Percentiles rank a stretch among this genome's conserved stretches.
Evolutionary conservation across 163 green algal species (phyloP).

Genomic region (Smithsoniella earleae): DNA sequence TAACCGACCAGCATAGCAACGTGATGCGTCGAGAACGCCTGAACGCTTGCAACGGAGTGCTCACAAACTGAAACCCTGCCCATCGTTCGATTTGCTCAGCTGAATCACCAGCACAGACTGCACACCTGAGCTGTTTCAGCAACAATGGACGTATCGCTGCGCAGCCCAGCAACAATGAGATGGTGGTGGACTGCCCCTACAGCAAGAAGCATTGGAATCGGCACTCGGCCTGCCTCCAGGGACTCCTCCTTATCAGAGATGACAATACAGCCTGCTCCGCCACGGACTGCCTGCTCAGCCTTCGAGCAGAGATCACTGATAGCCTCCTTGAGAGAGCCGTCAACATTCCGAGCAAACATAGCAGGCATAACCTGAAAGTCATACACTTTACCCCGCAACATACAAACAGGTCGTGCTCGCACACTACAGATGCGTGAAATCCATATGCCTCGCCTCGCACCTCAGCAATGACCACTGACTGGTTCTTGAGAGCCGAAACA

Average conservation of each 20-base stretch:
- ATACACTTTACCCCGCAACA: too few relatives aligned
- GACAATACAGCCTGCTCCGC: background rate
- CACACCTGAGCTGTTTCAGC: slow-evolving; percentile 83
- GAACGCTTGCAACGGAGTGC: too few relatives aligned
- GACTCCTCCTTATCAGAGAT: background rate
- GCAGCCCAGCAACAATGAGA: slow-evolving; percentile 76
- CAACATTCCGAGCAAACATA: background rate
- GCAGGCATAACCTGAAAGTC: slow-evolving; percentile 24
- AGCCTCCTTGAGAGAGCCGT: background rate
- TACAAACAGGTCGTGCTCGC: too few relatives aligned
- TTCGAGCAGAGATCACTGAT: background rate
- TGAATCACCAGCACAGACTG: slow-evolving; percentile 28
- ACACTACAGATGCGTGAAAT: too few relatives aligned
- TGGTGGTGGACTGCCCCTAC: slow-evolving; percentile 95
- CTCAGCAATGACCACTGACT: slow-evolving; percentile 4
- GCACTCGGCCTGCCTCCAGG: slow-evolving; percentile 45
- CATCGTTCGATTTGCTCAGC: too few relatives aligned
- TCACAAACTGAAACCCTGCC: too few relatives aligned
- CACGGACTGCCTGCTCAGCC: background rate
- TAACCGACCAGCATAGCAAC: slow-evolving; percentile 92
- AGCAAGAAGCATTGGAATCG: slow-evolving; percentile 87
- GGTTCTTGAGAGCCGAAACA: slow-evolving; percentile 59
- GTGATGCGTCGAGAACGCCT: slow-evolving; percentile 93
- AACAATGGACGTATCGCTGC: slow-evolving; percentile 87
- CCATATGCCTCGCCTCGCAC: too few relatives aligned